Base-by-base conservation (phyloP, 1,284 basidiomycete species). In the Laetiporus sulphureus region DNA sequence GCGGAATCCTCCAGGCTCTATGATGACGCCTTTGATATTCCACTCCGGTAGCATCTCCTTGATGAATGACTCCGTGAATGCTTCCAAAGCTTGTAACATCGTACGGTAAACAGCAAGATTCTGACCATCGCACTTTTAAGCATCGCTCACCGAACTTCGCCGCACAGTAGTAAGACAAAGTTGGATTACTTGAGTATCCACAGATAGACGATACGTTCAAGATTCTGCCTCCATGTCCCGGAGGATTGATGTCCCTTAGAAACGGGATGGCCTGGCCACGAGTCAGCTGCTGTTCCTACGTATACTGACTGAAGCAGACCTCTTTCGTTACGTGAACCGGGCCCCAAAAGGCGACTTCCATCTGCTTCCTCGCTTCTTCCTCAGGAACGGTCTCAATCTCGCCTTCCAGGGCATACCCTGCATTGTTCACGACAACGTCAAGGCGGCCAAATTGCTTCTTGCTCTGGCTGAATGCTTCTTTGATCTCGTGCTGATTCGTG, bases 361-460 rank as follows among this genome's bases (percentile, higher is more conserved):
- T 47, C 21, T 53, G 47, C 24, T 46, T 51, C 15, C 57, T 51
- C 12, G 59, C 61, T 2, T 43, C 52, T 5, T 62, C 57, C 18
- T 67, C 58, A 3, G 50, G 49, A 37, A 58, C 54, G 7, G 52
- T 56, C 42, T 69, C 66, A 19, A 61, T 59, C 39, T 62, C 61
- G 7, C 56, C 58, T 11, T 50, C 37, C 5, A 63, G 35, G 2
- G 50, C 62, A 31, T 58, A 61, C 11, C 62, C 63, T 3, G 66
- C 65, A 38, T 68, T 68, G 48, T 67, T 67, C 10, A 64, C 57
- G 2, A 69, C 62, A 3, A 69, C 59, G 44, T 68, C 66, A 15
- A 69, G 48, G 2, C 63, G 50, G n/a, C 61, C 62, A 46, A 67
- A 67, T 19, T 54, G 50, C n/a, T 52, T 41, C 25, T 60, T 39